Base-by-base conservation (phyloP, 768 basidiomycete genomes). In the Paxillus ammoniavirescens region DNA sequence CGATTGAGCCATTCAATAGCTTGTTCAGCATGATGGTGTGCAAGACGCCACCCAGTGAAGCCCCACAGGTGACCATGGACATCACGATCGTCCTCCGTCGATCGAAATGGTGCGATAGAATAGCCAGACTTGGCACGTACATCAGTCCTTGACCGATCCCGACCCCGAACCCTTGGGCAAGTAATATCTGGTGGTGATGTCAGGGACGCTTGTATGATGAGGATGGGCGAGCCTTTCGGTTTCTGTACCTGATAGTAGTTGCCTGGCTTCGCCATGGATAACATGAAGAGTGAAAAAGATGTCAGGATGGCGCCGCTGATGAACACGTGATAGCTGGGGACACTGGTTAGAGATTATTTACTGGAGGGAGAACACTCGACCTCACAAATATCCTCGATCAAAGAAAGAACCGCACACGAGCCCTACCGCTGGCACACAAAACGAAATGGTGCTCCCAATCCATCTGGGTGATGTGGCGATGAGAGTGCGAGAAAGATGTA, bases 21-120 rank as follows among this genome's bases (percentile, higher is more conserved):
- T 74, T 66, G 62, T 88, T 87, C 28, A 89, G 68, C 73, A 86
- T 78, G 56, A 85, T 82, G 0, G 84, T 82, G 50, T 84, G 78
- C 13, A 80, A 58, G 18, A 82, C 68, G 6, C 80, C 82, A 8
- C 86, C 85, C 3, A 83, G 62, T 2, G 80, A 75, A 33, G 77
- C 73, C 21, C 78, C 78, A 28, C 79, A 78, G 28, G 76, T 36
- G 5, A 71, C 72, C 41, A 82, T 61, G 8, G 79, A 77, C 59
- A 78, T 76, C 6, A 77, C 77, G 4, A 76, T 56, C 4, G 76
- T 63, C 23, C 78, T 68, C 13, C 70, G 65, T 44, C 63, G 65
- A 30, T 63, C 61, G 65, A 82, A 83, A 57, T 77, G 73, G 33
- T 79, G 80, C 5, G 75, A 72, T 8, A 78, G 59, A 18, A 81